phyloP scores from a whole-genome alignment of 768 basidiomycete species.

The Naganishia vaughanmartiniae region DNA sequence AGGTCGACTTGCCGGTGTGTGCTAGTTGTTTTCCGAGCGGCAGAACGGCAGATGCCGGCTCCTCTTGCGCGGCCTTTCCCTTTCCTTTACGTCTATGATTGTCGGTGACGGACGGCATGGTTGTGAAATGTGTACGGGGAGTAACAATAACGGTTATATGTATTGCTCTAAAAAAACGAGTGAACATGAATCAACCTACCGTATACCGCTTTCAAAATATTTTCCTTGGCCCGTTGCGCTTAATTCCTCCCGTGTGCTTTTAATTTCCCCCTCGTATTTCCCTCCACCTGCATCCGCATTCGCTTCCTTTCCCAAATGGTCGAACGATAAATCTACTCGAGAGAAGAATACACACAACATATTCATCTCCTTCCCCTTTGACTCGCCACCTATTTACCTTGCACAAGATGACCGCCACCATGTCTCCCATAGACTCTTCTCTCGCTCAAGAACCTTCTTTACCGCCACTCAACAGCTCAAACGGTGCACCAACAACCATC shows the following conservation, averaged over 20 bases:
- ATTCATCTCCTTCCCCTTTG: background rate
- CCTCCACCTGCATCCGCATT: background rate
- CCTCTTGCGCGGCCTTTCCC: conserved; percentile 17
- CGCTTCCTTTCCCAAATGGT: background rate
- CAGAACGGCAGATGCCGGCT: conserved; percentile 23
- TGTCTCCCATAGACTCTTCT: background rate
- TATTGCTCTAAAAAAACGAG: background rate
- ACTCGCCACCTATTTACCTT: background rate
- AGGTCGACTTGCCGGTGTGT: conserved; percentile 70
- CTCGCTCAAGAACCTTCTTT: conserved; percentile 20
- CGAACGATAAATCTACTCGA: conserved; percentile 15
- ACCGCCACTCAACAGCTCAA: background rate
- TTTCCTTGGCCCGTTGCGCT: background rate
- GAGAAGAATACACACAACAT: too few species aligned
- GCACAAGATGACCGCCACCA: conserved; percentile 12
- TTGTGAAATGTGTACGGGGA: background rate
- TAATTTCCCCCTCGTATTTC: background rate
- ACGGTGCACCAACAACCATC: background rate
- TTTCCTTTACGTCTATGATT: conserved; percentile 19
- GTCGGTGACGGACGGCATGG: conserved; percentile 10
- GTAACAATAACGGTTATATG: background rate
- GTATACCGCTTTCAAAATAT: background rate
- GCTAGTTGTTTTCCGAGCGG: conserved; percentile 89
- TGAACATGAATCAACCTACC: background rate
- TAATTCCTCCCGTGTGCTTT: background rate